Conservation (phyloP, 2,329 filamentous ascomycete species). For the Ilyonectria destructans region DNA sequence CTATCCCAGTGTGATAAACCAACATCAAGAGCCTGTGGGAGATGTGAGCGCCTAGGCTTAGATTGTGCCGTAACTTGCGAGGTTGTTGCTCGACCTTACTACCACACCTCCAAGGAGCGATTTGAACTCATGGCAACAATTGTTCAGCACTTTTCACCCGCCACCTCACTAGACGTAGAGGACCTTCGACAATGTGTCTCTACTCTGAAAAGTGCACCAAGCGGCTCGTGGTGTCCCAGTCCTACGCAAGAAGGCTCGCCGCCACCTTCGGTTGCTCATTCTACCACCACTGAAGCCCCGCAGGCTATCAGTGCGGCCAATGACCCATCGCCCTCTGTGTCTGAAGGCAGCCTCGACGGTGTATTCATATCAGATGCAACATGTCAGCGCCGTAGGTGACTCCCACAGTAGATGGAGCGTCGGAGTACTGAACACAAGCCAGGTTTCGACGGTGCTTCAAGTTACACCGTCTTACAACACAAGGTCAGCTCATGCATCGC, state of each 20-base stretch:
- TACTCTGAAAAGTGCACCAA: neutral
- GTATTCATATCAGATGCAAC: neutral
- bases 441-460: conserved; percentile 1
- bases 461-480: neutral
- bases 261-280: neutral
- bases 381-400: neutral
- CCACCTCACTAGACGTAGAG: neutral
- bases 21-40: neutral
- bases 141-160: neutral
- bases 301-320: neutral
- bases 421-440: neutral
- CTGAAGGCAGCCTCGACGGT: neutral
- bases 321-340: neutral
- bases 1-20: neutral
- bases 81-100: conserved; percentile 2
- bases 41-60: neutral
- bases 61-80: conserved; percentile 1
- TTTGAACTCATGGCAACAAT: conserved; percentile 11
- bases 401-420: no score
- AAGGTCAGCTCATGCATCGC: neutral
- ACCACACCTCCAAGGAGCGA: conserved; percentile 8
- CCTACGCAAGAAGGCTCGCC: neutral
- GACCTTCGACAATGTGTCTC: conserved; percentile 5
- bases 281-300: neutral
- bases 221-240: neutral